These are phyloP conservation scores for Geosmithia morbida DNA, from an alignment of 2,329 filamentous ascomycete genomes.

Conservation along the genomic window DNA sequence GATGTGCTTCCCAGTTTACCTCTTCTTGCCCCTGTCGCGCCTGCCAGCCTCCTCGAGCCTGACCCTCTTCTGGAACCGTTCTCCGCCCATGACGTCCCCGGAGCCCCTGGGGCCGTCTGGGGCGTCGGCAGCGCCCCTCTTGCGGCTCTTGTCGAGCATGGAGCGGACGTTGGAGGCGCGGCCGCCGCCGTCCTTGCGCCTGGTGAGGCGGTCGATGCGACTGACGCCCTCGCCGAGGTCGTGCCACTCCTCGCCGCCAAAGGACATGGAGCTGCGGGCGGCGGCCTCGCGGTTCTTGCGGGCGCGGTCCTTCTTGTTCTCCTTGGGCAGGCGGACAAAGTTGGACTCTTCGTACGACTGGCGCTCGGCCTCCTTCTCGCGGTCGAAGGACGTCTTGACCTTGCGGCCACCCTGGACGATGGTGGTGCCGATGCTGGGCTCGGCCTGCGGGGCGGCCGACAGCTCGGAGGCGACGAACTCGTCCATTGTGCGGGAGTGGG, in stretches of 20 bases:
- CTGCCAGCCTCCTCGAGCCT: conserved; percentile 37
- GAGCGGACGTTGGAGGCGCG: conserved; percentile 40
- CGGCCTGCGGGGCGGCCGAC: conserved; percentile 63
- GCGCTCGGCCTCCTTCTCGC: conserved; percentile 64
- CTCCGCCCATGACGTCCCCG: conserved; percentile 50
- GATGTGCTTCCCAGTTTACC: conserved; percentile 10
- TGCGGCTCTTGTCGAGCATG: conserved; percentile 71
- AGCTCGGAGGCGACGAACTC: conserved; percentile 84
- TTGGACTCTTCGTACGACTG: conserved; percentile 85
- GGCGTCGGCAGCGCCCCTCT: conserved; percentile 51
- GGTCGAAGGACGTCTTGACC: conserved; percentile 63
- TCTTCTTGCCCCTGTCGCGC: conserved; percentile 25
- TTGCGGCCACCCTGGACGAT: conserved; percentile 67
- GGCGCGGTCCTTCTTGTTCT: conserved; percentile 73
- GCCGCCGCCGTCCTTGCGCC: conserved; percentile 44
- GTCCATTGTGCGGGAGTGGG: conserved; percentile 74
- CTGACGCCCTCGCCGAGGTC: conserved; percentile 74
- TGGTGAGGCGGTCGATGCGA: conserved; percentile 71
- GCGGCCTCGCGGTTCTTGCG: conserved; percentile 43
- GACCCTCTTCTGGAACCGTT: conserved; percentile 57
- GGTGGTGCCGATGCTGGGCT: conserved; percentile 85
- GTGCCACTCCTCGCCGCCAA: conserved; percentile 88
- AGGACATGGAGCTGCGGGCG: conserved; percentile 44
- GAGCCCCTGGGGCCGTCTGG: conserved; percentile 55
- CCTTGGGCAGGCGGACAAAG: conserved; percentile 72